Conservation (phyloP, 1,139 yeast genomes). For the Scheffersomyces quercinus region DNA sequence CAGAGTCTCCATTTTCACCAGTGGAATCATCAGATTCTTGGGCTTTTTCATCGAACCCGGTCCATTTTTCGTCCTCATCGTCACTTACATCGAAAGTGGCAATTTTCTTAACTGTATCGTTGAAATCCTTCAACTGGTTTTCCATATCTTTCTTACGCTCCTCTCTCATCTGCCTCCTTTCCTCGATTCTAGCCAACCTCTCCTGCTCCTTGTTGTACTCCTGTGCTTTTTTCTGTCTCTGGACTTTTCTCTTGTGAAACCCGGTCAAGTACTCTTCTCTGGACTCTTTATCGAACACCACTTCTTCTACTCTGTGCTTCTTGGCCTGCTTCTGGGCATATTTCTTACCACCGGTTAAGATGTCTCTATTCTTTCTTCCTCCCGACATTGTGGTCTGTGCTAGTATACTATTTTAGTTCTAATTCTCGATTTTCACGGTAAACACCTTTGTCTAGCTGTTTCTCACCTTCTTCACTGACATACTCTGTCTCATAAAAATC, state of each 20-base stretch:
- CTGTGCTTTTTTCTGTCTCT: constrained; percentile 84
- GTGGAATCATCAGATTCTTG: constrained; percentile 20
- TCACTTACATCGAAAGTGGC: constrained; percentile 31
- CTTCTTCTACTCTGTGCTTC: constrained; percentile 74
- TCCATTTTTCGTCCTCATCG: constrained; percentile 32
- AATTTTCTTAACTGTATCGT: constrained; percentile 52
- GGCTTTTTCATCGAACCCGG: constrained; percentile 16
- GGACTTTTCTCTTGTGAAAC: constrained; percentile 88
- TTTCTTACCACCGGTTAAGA: constrained; percentile 83
- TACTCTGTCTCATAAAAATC: constrained; percentile 1
- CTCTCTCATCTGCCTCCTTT: constrained; percentile 66
- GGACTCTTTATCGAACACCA: constrained; percentile 72
- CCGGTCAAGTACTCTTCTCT: constrained; percentile 87
- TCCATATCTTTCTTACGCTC: constrained; percentile 69
- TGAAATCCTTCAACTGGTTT: constrained; percentile 58
- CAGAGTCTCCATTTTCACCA: constrained; percentile 12
- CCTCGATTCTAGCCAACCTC: constrained; percentile 70
- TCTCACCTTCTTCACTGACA: background rate
- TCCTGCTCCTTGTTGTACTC: constrained; percentile 75
- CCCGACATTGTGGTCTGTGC: constrained; percentile 5
- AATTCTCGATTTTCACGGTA: too few species aligned
- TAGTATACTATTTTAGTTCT: background rate
- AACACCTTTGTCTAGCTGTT: too few species aligned
- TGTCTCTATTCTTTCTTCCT: constrained; percentile 64
- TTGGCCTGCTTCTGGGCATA: constrained; percentile 68